phyloP scores from a whole-genome alignment of 768 basidiomycete genomes.

The Amylocystis lapponica region DNA sequence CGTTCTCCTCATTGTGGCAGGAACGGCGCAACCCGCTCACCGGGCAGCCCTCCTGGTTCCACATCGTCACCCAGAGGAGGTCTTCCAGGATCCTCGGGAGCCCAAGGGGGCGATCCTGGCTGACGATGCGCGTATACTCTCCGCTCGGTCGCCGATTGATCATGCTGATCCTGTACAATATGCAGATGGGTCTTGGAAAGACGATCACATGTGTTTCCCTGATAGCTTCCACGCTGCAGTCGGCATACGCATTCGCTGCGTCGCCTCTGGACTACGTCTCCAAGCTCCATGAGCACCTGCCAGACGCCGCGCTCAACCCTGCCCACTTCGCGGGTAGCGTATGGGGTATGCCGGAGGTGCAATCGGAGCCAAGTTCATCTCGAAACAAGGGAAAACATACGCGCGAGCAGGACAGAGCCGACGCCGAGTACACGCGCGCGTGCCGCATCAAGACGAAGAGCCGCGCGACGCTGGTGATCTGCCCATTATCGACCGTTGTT shows the following conservation, averaged over 20 bases:
- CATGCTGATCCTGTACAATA: constrained; percentile 21
- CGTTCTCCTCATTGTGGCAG: constrained; percentile 71
- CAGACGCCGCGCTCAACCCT: constrained; percentile 33
- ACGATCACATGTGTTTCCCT: constrained; percentile 94
- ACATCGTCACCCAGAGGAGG: constrained; percentile 82
- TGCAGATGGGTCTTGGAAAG: constrained; percentile 97
- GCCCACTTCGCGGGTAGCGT: constrained; percentile 72
- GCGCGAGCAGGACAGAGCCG: constrained; percentile 62
- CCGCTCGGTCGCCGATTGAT: too few relatives aligned
- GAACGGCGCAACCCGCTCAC: constrained; percentile 43
- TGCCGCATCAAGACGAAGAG: constrained; percentile 78
- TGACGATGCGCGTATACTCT: constrained; percentile 75
- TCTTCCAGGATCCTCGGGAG: constrained; percentile 59
- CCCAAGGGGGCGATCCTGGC: constrained; percentile 89
- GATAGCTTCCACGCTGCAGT: constrained; percentile 76
- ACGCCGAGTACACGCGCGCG: constrained; percentile 61
- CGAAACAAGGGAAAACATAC: constrained; percentile 66
- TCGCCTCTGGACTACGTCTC: constrained; percentile 44
- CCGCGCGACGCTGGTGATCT: constrained; percentile 92
- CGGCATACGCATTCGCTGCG: constrained; percentile 62
- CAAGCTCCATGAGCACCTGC: constrained; percentile 23
- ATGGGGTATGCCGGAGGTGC: constrained; percentile 69
- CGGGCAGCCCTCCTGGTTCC: constrained; percentile 58
- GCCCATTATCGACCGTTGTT: constrained; percentile 92
- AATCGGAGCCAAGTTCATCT: constrained; percentile 20